Percentiles rank a stretch among this genome's conserved stretches.
These are phyloP conservation scores for Hymenoscyphus scutula DNA, from an alignment of 2,329 filamentous ascomycete species.

Conservation along the genomic window DNA sequence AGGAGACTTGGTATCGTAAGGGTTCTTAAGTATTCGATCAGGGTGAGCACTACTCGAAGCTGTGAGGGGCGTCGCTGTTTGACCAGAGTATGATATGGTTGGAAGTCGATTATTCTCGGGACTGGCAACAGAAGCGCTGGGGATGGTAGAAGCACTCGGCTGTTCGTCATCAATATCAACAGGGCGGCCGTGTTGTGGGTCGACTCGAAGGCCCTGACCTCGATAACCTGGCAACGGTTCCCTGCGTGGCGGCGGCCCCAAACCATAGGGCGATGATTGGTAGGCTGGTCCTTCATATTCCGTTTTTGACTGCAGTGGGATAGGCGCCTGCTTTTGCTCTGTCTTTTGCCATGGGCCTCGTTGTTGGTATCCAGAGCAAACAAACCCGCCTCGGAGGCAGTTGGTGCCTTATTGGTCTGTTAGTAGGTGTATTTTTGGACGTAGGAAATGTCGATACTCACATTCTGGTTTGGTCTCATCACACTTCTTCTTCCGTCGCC, in stretches of 20 bases:
- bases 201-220: constrained; percentile 60
- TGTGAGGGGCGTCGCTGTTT: constrained; percentile 60
- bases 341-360: constrained; percentile 77
- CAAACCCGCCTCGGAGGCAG: constrained; percentile 84
- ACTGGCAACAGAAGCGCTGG: constrained; percentile 55
- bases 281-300: constrained; percentile 51
- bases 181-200: constrained; percentile 56
- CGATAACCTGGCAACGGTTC: constrained; percentile 60
- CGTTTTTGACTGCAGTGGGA: constrained; percentile 83
- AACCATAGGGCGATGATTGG: constrained; percentile 55
- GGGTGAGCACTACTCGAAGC: constrained; percentile 43
- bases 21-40: constrained; percentile 45
- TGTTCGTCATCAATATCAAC: constrained; percentile 57
- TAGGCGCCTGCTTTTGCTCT: constrained; percentile 63
- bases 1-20: constrained; percentile 53
- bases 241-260: constrained; percentile 36
- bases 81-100: constrained; percentile 48
- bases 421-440: constrained; percentile 12
- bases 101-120: constrained; percentile 60
- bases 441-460: constrained; percentile 47
- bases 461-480: constrained; percentile 92
- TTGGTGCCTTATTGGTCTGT: constrained; percentile 64
- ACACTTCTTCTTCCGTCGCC: constrained; percentile 94
- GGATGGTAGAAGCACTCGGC: constrained; percentile 56
- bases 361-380: constrained; percentile 86